These are phyloP conservation scores for Schoenoplectus tabernaemontani DNA, from an alignment of 202 grass and related monocot species.

Conservation along the genomic window DNA sequence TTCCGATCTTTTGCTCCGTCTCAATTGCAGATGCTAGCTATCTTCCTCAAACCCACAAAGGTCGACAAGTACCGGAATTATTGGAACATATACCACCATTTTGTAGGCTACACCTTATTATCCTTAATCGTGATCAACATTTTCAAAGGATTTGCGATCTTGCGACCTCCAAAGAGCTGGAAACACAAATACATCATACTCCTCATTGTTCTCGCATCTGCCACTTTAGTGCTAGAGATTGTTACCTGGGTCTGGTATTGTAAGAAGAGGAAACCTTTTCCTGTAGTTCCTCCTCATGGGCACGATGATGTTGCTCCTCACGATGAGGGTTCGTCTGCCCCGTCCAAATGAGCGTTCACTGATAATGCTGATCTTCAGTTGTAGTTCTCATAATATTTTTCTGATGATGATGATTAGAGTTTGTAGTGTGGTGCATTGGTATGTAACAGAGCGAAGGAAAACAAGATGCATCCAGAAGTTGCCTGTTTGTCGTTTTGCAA, in stretches of 20 bases:
- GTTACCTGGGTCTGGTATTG: background rate
- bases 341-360: background rate
- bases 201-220: background rate
- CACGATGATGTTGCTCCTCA: too few species aligned
- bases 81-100: constrained; percentile 27
- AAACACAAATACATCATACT: constrained; percentile 8
- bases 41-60: constrained; percentile 17
- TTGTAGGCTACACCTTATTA: constrained; percentile 20
- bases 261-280: background rate
- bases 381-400: background rate
- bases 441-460: background rate
- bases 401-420: background rate
- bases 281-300: background rate
- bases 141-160: constrained; percentile 24
- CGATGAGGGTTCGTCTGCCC: background rate
- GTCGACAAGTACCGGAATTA: background rate
- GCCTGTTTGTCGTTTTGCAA: background rate
- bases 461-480: background rate
- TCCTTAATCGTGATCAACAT: constrained; percentile 13
- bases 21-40: constrained; percentile 9
- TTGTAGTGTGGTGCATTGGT: background rate
- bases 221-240: constrained; percentile 4
- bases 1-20: background rate
- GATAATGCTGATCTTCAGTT: background rate
- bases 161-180: constrained; percentile 16